Evolutionary conservation across 108 stramenopile species (phyloP).

Genomic region (Bacterosira constricta): DNA sequence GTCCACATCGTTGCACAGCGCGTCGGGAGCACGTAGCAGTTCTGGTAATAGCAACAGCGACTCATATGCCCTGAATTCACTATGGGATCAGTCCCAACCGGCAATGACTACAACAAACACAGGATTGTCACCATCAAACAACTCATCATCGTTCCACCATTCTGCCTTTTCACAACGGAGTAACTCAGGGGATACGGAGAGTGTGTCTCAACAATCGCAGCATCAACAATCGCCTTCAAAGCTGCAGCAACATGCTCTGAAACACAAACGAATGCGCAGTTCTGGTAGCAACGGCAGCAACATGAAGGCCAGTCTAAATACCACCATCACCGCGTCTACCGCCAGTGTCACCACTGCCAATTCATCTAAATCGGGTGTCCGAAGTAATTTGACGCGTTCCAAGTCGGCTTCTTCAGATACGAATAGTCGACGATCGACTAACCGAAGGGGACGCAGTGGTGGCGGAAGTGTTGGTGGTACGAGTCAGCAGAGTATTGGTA

Average conservation of each 20-base stretch:
- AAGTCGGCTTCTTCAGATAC: neutral
- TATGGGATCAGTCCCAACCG: constrained; percentile 27
- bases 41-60: neutral
- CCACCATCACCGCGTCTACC: constrained; percentile 14
- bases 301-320: constrained; percentile 10
- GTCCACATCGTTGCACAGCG: neutral
- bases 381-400: neutral
- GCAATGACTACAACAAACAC: neutral
- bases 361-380: constrained; percentile 14
- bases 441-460: neutral
- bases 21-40: neutral
- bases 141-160: no score
- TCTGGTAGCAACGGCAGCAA: neutral
- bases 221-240: neutral
- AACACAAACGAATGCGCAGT: neutral
- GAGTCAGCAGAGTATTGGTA: no score
- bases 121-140: neutral
- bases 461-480: no score
- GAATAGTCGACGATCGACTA: neutral
- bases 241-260: neutral
- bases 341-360: constrained; percentile 30
- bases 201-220: neutral
- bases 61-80: constrained; percentile 10
- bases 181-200: constrained; percentile 4
- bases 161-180: no score